Base-by-base conservation (phyloP, 495 filamentous ascomycete genomes). In the Xylaria venustula region DNA sequence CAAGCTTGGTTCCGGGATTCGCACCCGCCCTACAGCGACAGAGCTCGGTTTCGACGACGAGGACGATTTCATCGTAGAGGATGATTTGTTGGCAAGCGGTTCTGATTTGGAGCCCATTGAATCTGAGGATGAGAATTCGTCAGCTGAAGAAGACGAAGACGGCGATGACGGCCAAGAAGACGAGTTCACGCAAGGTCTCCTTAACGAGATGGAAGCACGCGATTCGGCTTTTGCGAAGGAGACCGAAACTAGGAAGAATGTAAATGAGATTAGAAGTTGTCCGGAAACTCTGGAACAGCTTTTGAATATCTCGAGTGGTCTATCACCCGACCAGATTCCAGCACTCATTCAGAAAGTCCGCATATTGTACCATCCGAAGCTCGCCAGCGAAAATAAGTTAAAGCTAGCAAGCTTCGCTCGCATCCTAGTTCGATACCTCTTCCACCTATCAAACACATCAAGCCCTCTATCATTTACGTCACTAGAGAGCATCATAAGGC, bases 41-140 rank as follows among this genome's bases (percentile, higher is more conserved):
- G 79, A 85, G 61, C 67, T 85, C 23, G 75, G 81, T 26, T 86
- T 92, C 30, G 91, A 96, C 62, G 93, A 96, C 64, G 93, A 97
- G 69, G 93, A 97, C 68, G 90, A 96, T 60, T 97, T 97, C 64
- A 56, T 91, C 8, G 87, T 97, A 55, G 93, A 97, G 59, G 90
- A 94, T 57, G 87, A 96, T 52, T 81, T 97, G 1, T 82, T 97
- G 48, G 85, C 85, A 1, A 87, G 81, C 57, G 87, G 80, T 32
- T 88, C 87, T 12, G 86, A 87, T 7, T 63, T 83, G 7, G 86
- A 88, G 20, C 81, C 84, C 7, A 82, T 85, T 57, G 83, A 78
- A 53, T 81, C 81, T 59, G 73, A 79, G 9, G 49, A 54, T 54
- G 81, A 77, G 23, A 75, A 84, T 49, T 79, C 75, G 45, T 76